Evolutionary conservation across 768 basidiomycete species (phyloP), one percentile per base, ranked within the genome.

Genomic region (Pholiota molesta): DNA sequence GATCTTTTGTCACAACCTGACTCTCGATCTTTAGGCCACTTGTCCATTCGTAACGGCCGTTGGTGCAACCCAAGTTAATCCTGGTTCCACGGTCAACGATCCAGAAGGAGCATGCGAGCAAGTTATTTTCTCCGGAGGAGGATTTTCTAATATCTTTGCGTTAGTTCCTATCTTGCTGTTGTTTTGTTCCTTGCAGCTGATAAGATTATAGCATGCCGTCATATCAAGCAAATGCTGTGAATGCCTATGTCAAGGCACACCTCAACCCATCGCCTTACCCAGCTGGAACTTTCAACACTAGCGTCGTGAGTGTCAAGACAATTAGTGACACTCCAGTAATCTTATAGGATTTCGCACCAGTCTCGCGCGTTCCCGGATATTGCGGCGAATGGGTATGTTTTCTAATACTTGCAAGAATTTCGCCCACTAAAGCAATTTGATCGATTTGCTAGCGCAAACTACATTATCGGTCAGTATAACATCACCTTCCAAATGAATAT

Each of bases 41-140:
- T 84, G 83, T 63, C 82, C 83, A 0, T 84, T 78, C 55, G 70
- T 84, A 26, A 84, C 83, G 19, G 77, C 83, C 6, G 80, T 85
- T 40, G 83, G 84, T 11, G 81, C 78, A 0, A 85, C 83, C 4
- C 83, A 85, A 59, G 61, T 85, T 55, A 78, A 77, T 33, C 75
- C 76, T 1, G 76, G 76, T n/a, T 75, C 78, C 9, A 79, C 75
- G 1, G 77, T 85, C 0, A 69, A 66, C 28, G 80, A 83, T 39
- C 72, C 73, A 3, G 83, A 85, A 69, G 69, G 69, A 21, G 83
- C 83, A 0, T 84, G 82, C 57, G 74, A 79, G 61, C 65, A 76
- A 63, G 73, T 77, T 5, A 83, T 84, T 26, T 77, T 78, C 63
- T 81, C 83, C 14, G 76, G 84, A 21, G 85, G 84, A 51, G 85